Base-by-base conservation (phyloP, 352 stramenopile genomes). In the Pythium utonaiense region DNA sequence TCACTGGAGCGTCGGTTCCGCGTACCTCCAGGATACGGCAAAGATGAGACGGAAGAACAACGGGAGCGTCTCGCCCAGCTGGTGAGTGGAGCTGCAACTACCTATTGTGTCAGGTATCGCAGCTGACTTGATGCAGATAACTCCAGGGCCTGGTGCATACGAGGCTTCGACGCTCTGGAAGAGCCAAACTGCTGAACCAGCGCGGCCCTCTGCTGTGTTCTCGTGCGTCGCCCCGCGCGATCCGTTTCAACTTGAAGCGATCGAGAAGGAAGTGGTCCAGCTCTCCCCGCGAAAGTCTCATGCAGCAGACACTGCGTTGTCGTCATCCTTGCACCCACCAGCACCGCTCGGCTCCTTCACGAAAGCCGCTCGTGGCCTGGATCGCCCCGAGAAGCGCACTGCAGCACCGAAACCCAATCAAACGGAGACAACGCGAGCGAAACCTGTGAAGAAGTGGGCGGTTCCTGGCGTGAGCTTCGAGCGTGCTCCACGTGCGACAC, bases 131-230 rank as follows among this genome's bases (percentile, higher is more conserved):
- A 17, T n/a, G 7, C 19, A 86, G 79, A 69, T 72, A 34, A 57
- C 73, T 0, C 78, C 80, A 30, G 77, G 80, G 0, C 80, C 78
- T 28, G 78, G 80, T 6, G 54, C 80, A 8, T 90, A 90, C 58
- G 71, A 88, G 36, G 53, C 71, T 3, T 54, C 7, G n/a, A 47
- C 40, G 17, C 21, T 47, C 27, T 47, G 40, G 40, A 47, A 47
- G 4, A 7, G 40, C 19, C 44, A 1, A 54, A 70, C 8, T 45
- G 51, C 13, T 85, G 77, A 74, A 41, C 53, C 17, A 30, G 40
- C 30, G 36, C 56, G 69, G 12, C 57, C 48, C 19, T 70, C 62
- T 0, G 60, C 74, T 4, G 64, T 38, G 17, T 85, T 80, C 63
- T 42, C 73, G 1, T 82, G 71, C 1, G 54, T 27, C n/a, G 53